A percentile compares a stretch with the other conserved stretches of the same genome.
phyloP scores from a whole-genome alignment of 73 alveolate species.

The Paramecium caudatum region DNA sequence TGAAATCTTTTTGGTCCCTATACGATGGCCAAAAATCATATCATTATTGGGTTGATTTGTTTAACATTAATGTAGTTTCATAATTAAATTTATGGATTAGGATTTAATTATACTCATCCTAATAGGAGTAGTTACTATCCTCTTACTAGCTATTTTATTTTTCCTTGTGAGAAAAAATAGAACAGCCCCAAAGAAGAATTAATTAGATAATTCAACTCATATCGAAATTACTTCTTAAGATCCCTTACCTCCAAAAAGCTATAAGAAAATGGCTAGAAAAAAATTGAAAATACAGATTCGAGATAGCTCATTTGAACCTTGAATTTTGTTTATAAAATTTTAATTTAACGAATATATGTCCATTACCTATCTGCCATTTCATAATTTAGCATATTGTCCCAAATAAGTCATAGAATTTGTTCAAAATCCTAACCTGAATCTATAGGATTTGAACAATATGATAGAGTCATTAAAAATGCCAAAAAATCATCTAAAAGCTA shows the following conservation, averaged over 20 bases:
- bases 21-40: slow-evolving; percentile 58
- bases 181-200: neutral
- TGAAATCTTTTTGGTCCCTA: neutral
- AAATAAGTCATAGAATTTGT: slow-evolving; percentile 56
- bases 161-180: neutral
- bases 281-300: slow-evolving; percentile 4
- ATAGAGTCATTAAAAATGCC: slow-evolving; percentile 38
- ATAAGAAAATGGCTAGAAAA: neutral
- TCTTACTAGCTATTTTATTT: neutral
- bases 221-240: slow-evolving; percentile 13
- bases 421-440: slow-evolving; percentile 27
- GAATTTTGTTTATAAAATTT: slow-evolving; percentile 18
- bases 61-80: slow-evolving; percentile 54
- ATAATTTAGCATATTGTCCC: slow-evolving; percentile 64
- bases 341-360: slow-evolving; percentile 64
- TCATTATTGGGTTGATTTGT: slow-evolving; percentile 58
- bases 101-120: slow-evolving; percentile 16
- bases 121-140: neutral
- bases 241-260: neutral
- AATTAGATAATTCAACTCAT: slow-evolving; percentile 19
- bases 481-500: slow-evolving; percentile 41
- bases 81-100: slow-evolving; percentile 3
- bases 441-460: slow-evolving; percentile 38
- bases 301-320: slow-evolving; percentile 50
- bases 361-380: slow-evolving; percentile 40